Evolutionary conservation across 148 eudicot genomes (phyloP).

Genomic region (Mesembryanthemum crystallinum): DNA sequence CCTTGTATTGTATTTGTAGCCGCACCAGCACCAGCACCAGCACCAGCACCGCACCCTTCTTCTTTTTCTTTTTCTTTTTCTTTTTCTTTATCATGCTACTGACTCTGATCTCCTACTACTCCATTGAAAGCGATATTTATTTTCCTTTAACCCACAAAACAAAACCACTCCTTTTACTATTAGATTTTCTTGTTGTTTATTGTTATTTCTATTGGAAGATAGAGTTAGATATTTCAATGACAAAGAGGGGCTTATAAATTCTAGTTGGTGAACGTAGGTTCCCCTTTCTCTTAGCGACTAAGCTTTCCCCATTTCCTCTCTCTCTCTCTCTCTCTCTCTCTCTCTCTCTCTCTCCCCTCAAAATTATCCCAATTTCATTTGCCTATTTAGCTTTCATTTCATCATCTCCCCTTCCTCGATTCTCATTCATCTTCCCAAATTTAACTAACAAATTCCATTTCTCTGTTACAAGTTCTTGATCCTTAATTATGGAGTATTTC

Average conservation of each 20-base stretch:
- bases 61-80: too few species aligned
- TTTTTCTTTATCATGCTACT: too few species aligned
- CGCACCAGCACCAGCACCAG: too few species aligned
- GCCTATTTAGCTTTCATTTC: background rate
- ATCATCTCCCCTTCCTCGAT: background rate
- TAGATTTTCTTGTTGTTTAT: background rate
- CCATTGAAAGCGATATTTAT: background rate
- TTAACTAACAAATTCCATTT: background rate
- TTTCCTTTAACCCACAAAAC: background rate
- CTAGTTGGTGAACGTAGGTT: conserved; percentile 47
- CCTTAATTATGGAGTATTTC: conserved; percentile 40
- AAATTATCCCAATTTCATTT: background rate
- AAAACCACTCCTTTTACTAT: background rate
- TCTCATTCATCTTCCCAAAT: background rate
- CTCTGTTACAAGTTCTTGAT: too few species aligned
- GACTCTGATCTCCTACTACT: too few species aligned
- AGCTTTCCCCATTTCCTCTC: conserved; percentile 25
- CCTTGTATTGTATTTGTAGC: too few species aligned
- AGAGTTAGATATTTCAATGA: background rate
- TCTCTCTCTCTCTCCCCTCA: too few species aligned
- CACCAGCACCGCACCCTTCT: too few species aligned
- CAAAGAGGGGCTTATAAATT: conserved; percentile 34
- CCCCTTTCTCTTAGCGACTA: conserved; percentile 38
- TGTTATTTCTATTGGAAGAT: background rate
- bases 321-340: too few species aligned